Base-by-base conservation (phyloP, 805 yeast genomes). In the Kodamaea hsintzibuensis region DNA sequence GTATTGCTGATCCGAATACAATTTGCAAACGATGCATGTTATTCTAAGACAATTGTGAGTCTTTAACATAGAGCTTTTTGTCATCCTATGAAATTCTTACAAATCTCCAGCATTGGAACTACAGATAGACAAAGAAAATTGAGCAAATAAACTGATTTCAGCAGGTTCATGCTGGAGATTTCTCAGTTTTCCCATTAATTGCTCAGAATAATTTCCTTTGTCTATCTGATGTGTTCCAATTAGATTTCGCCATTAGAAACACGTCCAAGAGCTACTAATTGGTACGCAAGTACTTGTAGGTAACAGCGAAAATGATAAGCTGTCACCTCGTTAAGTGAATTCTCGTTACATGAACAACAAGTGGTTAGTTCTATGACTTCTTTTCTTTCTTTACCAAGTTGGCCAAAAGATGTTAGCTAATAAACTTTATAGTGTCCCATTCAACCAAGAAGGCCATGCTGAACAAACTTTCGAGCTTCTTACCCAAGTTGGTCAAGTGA, bases 321-420 rank as follows among this genome's bases (percentile, higher is more conserved):
- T 92, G 98, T 74, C 92, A 98, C 71, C 98, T 87, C 78, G 92
- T 91, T 74, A 92, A 91, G 72, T 91, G 98, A 61, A 91, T 91
- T 74, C 98, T 85, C 75, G 92, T 91, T 47, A 92, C 97, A 73
- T 91, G 98, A 60, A 91, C 82, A 66, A 92, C 98, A 69, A 91
- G 35, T 88, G 91, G 52, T 83, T 74, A 37, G 87, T 40, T 82
- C 84, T 55, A 88, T 76, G 3, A 83, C 86, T n/a, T n/a, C 40
- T 89, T 82, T 58, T 82, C 77, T 33, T 73, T 67, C 69, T 88
- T 85, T 64, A 91, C 83, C 63, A 89, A 78, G 19, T 73, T 73
- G 7, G 95, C 86, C 57, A 91, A 78, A 59, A 80, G 79, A 19
- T 72, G 74, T 73, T 91, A 92, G 73, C 91, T 91, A 60, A 77